A percentile compares a stretch with the other conserved stretches of the same genome.
phyloP scores from a whole-genome alignment of 2,329 filamentous ascomycete genomes.

The Aspergillus sp. region DNA sequence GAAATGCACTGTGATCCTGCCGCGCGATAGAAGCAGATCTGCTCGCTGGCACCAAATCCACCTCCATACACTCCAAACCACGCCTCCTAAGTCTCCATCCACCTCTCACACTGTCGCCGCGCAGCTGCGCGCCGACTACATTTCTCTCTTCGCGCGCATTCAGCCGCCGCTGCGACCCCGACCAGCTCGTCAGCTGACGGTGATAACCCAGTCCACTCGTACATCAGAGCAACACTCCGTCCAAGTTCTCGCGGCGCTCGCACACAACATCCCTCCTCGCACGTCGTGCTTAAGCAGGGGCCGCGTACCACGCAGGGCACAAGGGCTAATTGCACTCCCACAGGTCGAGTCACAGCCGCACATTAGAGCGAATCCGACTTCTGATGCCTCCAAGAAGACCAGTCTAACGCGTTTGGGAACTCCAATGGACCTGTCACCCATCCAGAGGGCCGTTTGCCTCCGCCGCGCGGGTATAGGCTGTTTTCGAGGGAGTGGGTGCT shows the following conservation, averaged over 20 bases:
- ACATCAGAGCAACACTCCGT: not conserved
- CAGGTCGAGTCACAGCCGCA: not conserved
- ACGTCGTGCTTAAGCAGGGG: not conserved
- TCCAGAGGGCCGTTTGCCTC: conserved; percentile 17
- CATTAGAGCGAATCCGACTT: not conserved
- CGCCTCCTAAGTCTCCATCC: not conserved
- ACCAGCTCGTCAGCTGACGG: no score
- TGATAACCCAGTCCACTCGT: not conserved
- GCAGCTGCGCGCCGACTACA: not conserved
- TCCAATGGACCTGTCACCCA: not conserved
- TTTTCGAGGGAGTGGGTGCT: not conserved
- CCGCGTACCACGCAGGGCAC: not conserved
- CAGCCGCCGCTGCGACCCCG: not conserved
- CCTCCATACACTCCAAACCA: not conserved
- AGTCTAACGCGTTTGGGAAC: not conserved
- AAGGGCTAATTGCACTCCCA: not conserved
- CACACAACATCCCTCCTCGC: not conserved
- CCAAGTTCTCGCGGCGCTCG: not conserved
- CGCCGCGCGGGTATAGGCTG: conserved; percentile 23
- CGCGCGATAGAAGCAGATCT: not conserved
- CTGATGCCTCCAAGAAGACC: not conserved
- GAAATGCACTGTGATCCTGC: not conserved
- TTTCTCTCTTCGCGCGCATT: not conserved
- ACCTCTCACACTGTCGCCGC: not conserved
- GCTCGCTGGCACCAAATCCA: not conserved